Evolutionary conservation across 768 basidiomycete genomes (phyloP).

Genomic region (Lactifluus rugatus): DNA sequence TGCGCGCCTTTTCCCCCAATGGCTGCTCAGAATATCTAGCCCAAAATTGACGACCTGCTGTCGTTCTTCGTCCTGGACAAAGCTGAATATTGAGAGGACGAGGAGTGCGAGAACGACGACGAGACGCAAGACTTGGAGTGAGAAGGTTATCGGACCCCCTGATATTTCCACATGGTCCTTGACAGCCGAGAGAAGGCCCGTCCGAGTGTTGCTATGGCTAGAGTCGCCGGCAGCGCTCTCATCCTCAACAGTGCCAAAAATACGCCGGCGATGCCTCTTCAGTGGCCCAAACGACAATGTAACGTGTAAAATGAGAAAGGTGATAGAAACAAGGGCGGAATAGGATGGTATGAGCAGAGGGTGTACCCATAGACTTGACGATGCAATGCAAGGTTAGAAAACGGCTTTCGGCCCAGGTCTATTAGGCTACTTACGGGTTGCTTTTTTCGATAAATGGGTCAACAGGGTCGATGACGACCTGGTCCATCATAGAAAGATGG

Average conservation of each 20-base stretch:
- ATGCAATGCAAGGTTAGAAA: background rate
- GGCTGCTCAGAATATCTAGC: slow-evolving; percentile 20
- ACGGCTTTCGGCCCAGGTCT: background rate
- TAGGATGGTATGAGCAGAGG: slow-evolving; percentile 14
- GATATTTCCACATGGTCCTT: slow-evolving; percentile 31
- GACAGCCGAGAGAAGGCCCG: slow-evolving; percentile 11
- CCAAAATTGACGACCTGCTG: background rate
- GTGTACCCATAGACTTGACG: slow-evolving; percentile 9
- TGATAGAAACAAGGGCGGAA: slow-evolving; percentile 1
- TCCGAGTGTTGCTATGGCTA: background rate
- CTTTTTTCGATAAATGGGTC: background rate
- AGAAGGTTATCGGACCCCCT: slow-evolving; percentile 40
- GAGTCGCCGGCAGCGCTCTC: background rate
- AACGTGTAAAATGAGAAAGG: slow-evolving; percentile 1
- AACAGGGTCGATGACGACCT: background rate
- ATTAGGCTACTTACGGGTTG: background rate
- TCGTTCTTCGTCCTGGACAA: slow-evolving; percentile 28
- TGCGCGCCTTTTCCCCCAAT: slow-evolving; percentile 24
- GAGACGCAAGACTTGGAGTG: slow-evolving; percentile 38
- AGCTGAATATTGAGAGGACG: slow-evolving; percentile 37
- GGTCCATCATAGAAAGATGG: background rate
- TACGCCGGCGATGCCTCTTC: background rate
- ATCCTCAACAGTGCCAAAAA: background rate
- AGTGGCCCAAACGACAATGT: background rate
- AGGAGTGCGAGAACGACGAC: slow-evolving; percentile 39